Evolutionary conservation across 2,329 filamentous ascomycete species (phyloP), one percentile per base, ranked within the genome.

Genomic region (Neofusicoccum umdonicola): DNA sequence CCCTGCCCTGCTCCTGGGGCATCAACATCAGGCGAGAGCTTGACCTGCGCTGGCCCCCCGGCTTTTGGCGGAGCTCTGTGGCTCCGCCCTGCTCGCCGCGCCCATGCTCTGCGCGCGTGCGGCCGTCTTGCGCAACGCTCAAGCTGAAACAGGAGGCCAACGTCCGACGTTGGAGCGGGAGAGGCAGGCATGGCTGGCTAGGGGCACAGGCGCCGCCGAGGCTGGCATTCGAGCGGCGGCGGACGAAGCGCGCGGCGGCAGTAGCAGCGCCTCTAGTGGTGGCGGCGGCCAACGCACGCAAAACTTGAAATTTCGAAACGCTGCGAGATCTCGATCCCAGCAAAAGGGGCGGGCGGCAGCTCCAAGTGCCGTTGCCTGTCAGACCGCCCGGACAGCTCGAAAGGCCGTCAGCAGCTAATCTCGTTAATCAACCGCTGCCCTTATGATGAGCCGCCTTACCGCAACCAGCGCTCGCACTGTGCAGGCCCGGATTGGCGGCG

Each of bases 81-180:
- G 22, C 22, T 22, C 22, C 22, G 22, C 22, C 22, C 27, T 31
- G 27, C 27, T 31, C 4, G 27, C 27, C 27, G 3, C 4, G 27
- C 4, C 27, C 27, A 31, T 48, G 45, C 45, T 17, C 52, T 41
- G 52, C 52, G 52, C 50, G 31, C 35, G 52, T 58, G 54, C 37
- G 13, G 60, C 41, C 35, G 47, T 11, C 27, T 63, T 63, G 60
- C 60, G 60, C 60, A 63, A 63, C 50, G 61, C 50, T 56, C 61
- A 63, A 54, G 50, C 48, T 63, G 61, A 63, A 63, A 63, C 61
- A 63, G 50, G 61, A 63, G 61, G 60, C 51, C 51, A 56, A 57
- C 52, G 52, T 57, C 56, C 27, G 42, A 60, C 56, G 56, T 60
- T 47, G n/a, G 12, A 35, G 27, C 22, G 27, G 48, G 13, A 34